Conservation (phyloP, 2,329 filamentous ascomycete species). For the Celoporthe dispersa region DNA sequence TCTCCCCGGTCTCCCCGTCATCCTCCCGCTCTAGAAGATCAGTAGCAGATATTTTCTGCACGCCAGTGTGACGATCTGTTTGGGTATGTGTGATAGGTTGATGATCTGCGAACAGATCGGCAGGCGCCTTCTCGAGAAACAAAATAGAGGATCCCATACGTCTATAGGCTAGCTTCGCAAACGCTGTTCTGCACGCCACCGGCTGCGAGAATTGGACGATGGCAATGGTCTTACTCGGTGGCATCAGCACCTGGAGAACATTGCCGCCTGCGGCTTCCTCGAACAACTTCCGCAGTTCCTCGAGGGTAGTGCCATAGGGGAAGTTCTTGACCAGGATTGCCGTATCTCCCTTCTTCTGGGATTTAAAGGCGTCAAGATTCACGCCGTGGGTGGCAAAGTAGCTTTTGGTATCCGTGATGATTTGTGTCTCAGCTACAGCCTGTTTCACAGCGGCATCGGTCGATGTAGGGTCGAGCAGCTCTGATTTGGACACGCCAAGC, state of each 20-base stretch:
- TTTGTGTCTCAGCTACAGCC: conserved; percentile 92
- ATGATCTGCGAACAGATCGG: conserved; percentile 68
- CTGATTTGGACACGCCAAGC: conserved; percentile 86
- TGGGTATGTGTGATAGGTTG: conserved; percentile 35
- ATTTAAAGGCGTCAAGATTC: conserved; percentile 90
- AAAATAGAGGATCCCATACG: conserved; percentile 89
- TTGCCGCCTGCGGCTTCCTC: conserved; percentile 75
- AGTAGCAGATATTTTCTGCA: conserved; percentile 67
- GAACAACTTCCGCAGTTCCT: conserved; percentile 80
- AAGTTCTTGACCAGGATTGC: conserved; percentile 96
- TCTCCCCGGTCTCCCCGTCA: conserved; percentile 60
- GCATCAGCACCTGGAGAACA: conserved; percentile 84
- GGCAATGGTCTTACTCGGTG: conserved; percentile 88
- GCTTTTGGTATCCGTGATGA: conserved; percentile 94
- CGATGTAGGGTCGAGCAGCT: conserved; percentile 92
- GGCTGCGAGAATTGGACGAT: conserved; percentile 86
- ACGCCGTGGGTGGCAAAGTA: conserved; percentile 90
- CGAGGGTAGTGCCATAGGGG: conserved; percentile 76
- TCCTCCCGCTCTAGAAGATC: conserved; percentile 68
- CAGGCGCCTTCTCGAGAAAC: conserved; percentile 92
- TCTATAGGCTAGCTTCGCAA: conserved; percentile 83
- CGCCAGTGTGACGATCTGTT: conserved; percentile 46
- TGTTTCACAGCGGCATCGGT: conserved; percentile 95
- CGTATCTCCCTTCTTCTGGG: conserved; percentile 79
- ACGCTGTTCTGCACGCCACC: conserved; percentile 80